Evolutionary conservation across 176 grass and related monocot genomes (phyloP).

Genomic region (Juncus inflexus): DNA sequence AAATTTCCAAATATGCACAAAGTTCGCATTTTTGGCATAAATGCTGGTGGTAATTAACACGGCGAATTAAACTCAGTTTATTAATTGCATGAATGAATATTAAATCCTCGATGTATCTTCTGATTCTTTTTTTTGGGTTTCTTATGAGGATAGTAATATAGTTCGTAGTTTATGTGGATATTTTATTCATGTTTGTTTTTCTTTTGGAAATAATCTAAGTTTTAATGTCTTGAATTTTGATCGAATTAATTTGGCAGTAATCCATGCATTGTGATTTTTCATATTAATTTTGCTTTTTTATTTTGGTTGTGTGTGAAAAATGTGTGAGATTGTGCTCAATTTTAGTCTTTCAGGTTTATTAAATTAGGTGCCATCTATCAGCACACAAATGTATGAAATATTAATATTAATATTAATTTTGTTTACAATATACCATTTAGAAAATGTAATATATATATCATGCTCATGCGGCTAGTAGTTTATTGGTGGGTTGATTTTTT

Average conservation of each 20-base stretch:
- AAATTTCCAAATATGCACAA: conserved; percentile 41
- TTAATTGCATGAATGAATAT: conserved; percentile 13
- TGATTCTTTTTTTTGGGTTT: conserved; percentile 12
- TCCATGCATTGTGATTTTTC: conserved; percentile 5
- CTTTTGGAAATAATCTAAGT: conserved; percentile 11
- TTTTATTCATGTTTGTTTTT: conserved; percentile 11
- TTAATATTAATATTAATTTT: too few relatives aligned
- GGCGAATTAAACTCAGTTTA: background rate
- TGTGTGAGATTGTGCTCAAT: too few relatives aligned
- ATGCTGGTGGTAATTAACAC: conserved; percentile 32
- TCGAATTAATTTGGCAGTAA: background rate
- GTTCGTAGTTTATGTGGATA: conserved; percentile 22
- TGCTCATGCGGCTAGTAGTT: too few relatives aligned
- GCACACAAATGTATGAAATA: too few relatives aligned
- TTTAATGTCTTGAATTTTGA: conserved; percentile 7
- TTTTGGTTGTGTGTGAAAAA: background rate
- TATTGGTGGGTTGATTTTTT: too few relatives aligned
- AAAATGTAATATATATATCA: too few relatives aligned
- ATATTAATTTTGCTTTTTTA: background rate
- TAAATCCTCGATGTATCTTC: conserved; percentile 11
- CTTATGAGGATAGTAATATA: conserved; percentile 17
- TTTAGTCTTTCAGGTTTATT: too few relatives aligned
- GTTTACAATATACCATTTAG: too few relatives aligned
- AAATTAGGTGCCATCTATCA: too few relatives aligned
- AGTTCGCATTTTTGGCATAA: conserved; percentile 36